phyloP scores from a whole-genome alignment of 2,329 filamentous ascomycete species.

The Emydomyces testavorans region DNA sequence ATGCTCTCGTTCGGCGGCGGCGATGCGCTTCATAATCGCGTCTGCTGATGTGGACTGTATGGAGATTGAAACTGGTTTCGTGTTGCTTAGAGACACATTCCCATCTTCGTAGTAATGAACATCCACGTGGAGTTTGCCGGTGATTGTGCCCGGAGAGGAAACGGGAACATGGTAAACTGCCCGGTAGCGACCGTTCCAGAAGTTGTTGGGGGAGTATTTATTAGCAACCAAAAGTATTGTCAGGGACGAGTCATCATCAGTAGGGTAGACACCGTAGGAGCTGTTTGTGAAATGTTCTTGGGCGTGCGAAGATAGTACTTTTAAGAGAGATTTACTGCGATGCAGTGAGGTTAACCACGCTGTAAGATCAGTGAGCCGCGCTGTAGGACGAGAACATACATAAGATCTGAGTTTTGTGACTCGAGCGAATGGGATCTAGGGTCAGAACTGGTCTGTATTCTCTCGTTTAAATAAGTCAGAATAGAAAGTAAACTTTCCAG shows the following conservation, averaged over 20 bases:
- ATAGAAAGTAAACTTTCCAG: background rate
- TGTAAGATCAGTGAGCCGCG: background rate
- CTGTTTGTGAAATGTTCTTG: slow-evolving; percentile 80
- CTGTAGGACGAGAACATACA: slow-evolving; percentile 45
- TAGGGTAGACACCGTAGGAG: slow-evolving; percentile 71
- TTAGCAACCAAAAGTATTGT: slow-evolving; percentile 81
- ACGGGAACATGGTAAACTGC: slow-evolving; percentile 72
- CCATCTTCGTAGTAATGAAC: slow-evolving; percentile 99
- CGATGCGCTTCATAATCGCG: slow-evolving; percentile 67
- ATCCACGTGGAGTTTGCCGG: slow-evolving; percentile 78
- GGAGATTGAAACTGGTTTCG: slow-evolving; percentile 57
- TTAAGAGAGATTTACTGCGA: slow-evolving; percentile 67
- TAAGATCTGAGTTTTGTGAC: slow-evolving; percentile 61
- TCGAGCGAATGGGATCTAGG: slow-evolving; percentile 71
- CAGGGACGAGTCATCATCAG: slow-evolving; percentile 60
- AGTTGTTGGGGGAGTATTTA: slow-evolving; percentile 97
- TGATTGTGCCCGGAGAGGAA: slow-evolving; percentile 48
- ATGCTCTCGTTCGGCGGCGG: slow-evolving; percentile 73
- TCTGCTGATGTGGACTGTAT: slow-evolving; percentile 54
- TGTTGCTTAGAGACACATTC: slow-evolving; percentile 87
- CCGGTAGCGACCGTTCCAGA: slow-evolving; percentile 97
- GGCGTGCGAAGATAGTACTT: slow-evolving; percentile 62
- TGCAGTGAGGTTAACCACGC: background rate
- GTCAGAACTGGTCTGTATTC: slow-evolving; percentile 61
- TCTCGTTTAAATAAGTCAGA: background rate